Evolutionary conservation across 2,329 filamentous ascomycete genomes (phyloP).

Genomic region (Colletotrichum lindemuthianum): DNA sequence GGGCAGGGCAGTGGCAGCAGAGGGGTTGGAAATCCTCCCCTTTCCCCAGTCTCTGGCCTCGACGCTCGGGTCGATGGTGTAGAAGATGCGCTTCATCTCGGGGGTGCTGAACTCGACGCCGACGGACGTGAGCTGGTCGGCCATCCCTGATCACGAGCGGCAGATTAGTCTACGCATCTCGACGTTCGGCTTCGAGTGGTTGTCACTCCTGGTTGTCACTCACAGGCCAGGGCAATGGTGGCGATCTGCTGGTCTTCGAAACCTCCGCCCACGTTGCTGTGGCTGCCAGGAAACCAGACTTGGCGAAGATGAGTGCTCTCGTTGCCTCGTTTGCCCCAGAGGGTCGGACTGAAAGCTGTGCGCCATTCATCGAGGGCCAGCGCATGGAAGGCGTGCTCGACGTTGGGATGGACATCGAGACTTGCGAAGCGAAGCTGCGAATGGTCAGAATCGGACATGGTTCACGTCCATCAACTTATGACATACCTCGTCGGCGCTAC

Average conservation of each 20-base stretch:
- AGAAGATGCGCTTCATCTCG: conserved; percentile 38
- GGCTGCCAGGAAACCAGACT: conserved; percentile 67
- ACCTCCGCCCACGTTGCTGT: conserved; percentile 70
- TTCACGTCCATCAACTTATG: too few species aligned
- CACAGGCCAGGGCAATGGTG: conserved; percentile 40
- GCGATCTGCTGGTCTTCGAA: conserved; percentile 49
- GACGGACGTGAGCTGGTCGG: conserved; percentile 39
- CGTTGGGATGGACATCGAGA: conserved; percentile 39
- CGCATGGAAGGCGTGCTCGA: conserved; percentile 66
- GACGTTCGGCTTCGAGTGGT: not conserved
- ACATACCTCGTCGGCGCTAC: conserved; percentile 28
- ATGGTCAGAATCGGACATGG: not conserved
- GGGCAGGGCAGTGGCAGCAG: conserved; percentile 13
- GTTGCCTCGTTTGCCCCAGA: conserved; percentile 41
- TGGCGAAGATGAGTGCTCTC: conserved; percentile 37
- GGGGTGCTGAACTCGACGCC: conserved; percentile 39
- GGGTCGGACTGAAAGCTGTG: conserved; percentile 41
- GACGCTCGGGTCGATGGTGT: conserved; percentile 27
- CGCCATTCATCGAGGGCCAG: conserved; percentile 64
- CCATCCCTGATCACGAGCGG: conserved; percentile 34
- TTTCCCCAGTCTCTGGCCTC: conserved; percentile 36
- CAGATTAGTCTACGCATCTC: not conserved
- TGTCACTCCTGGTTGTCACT: too few species aligned
- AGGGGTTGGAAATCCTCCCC: conserved; percentile 37
- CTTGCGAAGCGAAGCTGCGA: conserved; percentile 36